A percentile compares a stretch with the other conserved stretches of the same genome.
These are phyloP conservation scores for Colletotrichum sp. DNA, from an alignment of 2,329 filamentous ascomycete genomes.

Conservation along the genomic window DNA sequence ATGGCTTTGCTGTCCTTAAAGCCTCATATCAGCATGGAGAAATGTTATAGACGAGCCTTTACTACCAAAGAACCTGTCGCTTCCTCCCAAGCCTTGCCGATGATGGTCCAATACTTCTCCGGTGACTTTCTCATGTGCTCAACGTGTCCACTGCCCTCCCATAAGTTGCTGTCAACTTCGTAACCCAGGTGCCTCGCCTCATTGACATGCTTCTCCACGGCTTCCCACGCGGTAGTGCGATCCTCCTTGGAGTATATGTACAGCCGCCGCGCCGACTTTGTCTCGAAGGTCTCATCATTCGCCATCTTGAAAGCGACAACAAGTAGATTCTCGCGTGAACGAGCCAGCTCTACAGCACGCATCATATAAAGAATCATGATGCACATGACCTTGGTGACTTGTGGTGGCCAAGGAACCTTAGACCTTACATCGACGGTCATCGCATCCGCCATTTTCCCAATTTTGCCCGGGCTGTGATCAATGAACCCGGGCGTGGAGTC, in stretches of 20 bases:
- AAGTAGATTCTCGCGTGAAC: not conserved
- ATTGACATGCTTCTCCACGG: conserved; percentile 59
- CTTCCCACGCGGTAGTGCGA: conserved; percentile 55
- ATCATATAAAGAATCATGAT: conserved; percentile 43
- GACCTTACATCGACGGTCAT: conserved; percentile 54
- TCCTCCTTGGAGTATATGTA: conserved; percentile 15
- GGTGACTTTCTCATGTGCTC: conserved; percentile 63
- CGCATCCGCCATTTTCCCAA: conserved; percentile 52
- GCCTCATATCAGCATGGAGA: not conserved
- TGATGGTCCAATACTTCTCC: conserved; percentile 60
- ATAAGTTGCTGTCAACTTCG: conserved; percentile 52
- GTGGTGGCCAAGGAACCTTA: conserved; percentile 53
- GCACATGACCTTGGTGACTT: conserved; percentile 51
- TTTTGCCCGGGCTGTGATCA: conserved; percentile 38
- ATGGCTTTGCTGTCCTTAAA: too few relatives aligned
- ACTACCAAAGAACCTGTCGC: too few relatives aligned
- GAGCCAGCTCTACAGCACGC: conserved; percentile 14
- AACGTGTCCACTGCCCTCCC: conserved; percentile 64
- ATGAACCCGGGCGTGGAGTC: conserved; percentile 56
- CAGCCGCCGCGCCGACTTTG: not conserved
- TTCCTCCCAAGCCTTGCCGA: conserved; percentile 35
- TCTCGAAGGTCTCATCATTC: not conserved
- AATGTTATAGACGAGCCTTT: not conserved
- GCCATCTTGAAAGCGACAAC: not conserved
- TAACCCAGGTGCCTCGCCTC: conserved; percentile 54